phyloP scores from a whole-genome alignment of 2,329 filamentous ascomycete species.

The Trichoderma simmonsii region DNA sequence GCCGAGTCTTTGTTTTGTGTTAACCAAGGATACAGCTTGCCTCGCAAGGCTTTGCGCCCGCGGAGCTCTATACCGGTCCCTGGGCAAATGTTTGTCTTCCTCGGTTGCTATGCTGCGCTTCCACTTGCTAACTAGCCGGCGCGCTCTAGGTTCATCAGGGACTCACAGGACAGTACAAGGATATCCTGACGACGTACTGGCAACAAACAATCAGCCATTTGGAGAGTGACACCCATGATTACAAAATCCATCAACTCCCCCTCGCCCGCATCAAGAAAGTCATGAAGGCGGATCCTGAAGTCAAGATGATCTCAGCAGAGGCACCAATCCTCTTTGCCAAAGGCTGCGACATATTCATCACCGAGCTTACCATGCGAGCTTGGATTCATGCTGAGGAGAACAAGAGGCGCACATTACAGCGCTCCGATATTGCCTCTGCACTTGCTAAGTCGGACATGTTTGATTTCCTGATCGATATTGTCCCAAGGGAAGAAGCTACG shows the following conservation, averaged over 20 bases:
- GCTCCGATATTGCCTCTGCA: constrained; percentile 93
- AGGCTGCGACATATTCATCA: constrained; percentile 98
- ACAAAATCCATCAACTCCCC: constrained; percentile 95
- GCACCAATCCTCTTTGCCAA: constrained; percentile 97
- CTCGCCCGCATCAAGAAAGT: constrained; percentile 99
- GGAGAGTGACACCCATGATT: constrained; percentile 93
- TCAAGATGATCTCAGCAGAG: constrained; percentile 99
- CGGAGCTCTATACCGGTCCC: constrained; percentile 87
- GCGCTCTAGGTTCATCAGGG: constrained; percentile 81
- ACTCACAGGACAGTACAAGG: constrained; percentile 85
- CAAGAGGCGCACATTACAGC: constrained; percentile 90
- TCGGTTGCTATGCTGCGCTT: not conserved
- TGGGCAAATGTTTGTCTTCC: constrained; percentile 79
- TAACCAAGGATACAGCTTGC: constrained; percentile 63
- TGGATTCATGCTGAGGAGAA: constrained; percentile 99
- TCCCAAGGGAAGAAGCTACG: constrained; percentile 89
- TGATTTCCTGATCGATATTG: constrained; percentile 98
- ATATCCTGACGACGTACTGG: constrained; percentile 98
- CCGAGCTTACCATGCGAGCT: constrained; percentile 96
- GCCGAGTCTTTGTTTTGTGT: not conserved
- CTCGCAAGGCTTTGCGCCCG: constrained; percentile 82
- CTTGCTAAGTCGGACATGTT: constrained; percentile 99
- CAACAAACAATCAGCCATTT: constrained; percentile 96
- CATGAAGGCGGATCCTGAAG: constrained; percentile 98
- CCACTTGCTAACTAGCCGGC: not conserved